Evolutionary conservation across 306 rosid species (phyloP).

Genomic region (Prosopis cineraria): DNA sequence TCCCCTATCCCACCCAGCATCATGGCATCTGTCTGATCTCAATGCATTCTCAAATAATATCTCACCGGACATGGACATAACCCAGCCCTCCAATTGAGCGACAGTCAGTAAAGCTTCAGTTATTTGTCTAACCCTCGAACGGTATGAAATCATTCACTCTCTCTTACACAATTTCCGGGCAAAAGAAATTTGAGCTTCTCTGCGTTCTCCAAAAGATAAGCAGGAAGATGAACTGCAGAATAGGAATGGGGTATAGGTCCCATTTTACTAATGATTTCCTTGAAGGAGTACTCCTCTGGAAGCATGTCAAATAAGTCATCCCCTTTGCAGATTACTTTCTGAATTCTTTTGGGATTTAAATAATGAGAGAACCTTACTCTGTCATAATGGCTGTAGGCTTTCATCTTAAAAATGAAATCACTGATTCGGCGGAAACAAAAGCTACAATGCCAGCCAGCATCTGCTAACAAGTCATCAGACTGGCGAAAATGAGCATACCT

Average conservation of each 20-base stretch:
- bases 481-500: conserved; percentile 81
- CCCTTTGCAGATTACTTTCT: conserved; percentile 75
- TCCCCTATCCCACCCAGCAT: conserved; percentile 12
- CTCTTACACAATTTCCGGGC: conserved; percentile 81
- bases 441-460: conserved; percentile 98
- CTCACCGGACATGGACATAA: conserved; percentile 31
- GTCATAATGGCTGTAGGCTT: conserved; percentile 83
- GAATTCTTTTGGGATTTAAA: conserved; percentile 65
- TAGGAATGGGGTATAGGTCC: conserved; percentile 86
- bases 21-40: conserved; percentile 39
- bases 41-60: conserved; percentile 51
- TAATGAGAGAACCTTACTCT: conserved; percentile 75
- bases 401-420: conserved; percentile 84
- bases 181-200: conserved; percentile 69
- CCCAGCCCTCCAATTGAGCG: conserved; percentile 28
- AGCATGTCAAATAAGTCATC: conserved; percentile 81
- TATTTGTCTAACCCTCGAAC: conserved; percentile 33
- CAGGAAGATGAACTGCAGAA: conserved; percentile 87
- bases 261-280: conserved; percentile 85
- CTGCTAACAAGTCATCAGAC: conserved; percentile 74
- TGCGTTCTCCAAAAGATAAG: conserved; percentile 70
- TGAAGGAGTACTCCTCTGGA: conserved; percentile 87
- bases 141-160: conserved; percentile 41
- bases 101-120: conserved; percentile 39
- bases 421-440: conserved; percentile 79